Evolutionary conservation across 2,329 filamentous ascomycete species (phyloP), one percentile per base, ranked within the genome.

Genomic region (Pseudocercospora eumusae): DNA sequence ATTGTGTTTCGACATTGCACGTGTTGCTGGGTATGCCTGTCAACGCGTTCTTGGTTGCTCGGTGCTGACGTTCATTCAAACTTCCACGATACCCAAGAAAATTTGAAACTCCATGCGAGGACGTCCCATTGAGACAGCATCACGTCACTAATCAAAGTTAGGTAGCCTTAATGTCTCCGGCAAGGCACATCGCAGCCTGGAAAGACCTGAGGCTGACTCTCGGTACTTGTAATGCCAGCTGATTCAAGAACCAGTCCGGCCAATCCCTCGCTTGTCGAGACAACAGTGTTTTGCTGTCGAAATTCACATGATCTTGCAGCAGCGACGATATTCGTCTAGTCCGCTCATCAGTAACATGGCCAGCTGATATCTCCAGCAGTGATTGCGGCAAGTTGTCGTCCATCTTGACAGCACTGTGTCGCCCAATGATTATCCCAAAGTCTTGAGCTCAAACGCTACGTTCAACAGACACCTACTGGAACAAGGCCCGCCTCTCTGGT

Each of bases 61-160:
- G 20, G 21, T 52, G 47, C 47, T 25, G 21, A 25, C 47, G 47
- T 52, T 52, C 47, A 52, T 52, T 28, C 47, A 52, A 27, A n/a
- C 8, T 28, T 52, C 47, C 23, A 52, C 47, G 47, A 52, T 52
- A n/a, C 21, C 25, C 47, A 27, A 15, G 21, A 15, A 28, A n/a
- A 18, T 1, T 52, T 52, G 47, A 52, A 28, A 52, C 25, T 52
- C 15, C 13, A 9, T 10, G 11, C 23, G 21, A n/a, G 36, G 7
- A 25, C 47, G 21, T 7, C 7, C 21, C 13, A 23, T 7, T 50
- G 47, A 27, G 25, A 13, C 23, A n/a, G 15, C 10, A 28, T 25
- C 20, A 28, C 21, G 47, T 52, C 47, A 10, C 15, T 18, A 11
- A 52, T 23, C 23, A 52, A n/a, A 27, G 1, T 28, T 50, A 50